Evolutionary conservation across 441 rosid species (phyloP), one percentile per base, ranked within the genome.

Genomic region (Melastoma candidum): DNA sequence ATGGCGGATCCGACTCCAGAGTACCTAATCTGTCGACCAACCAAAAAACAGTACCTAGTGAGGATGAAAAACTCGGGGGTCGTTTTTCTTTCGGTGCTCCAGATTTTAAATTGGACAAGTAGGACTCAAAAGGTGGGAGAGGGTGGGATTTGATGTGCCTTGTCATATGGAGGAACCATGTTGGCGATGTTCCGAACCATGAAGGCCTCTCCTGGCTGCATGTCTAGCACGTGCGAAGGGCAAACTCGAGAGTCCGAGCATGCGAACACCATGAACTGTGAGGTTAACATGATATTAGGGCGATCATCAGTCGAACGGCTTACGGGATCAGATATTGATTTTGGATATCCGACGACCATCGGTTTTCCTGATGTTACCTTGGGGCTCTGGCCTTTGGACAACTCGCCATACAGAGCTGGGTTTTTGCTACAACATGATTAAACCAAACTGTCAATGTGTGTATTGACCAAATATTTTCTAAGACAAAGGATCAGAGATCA

Each of bases 241-340:
- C 96, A 93, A 27, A 93, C 99, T 17, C 99, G 68, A 4, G 99
- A 93, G 72, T 93, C 97, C 3, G 96, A 81, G 86, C 99, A 93
- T 1, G 97, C 96, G 67, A 93, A 85, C 71, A 89, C 90, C 97
- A 93, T 93, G 60, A 60, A 93, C 99, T 90, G 90, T 74, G 63
- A 12, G 53, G 49, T 43, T 47, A 17, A 36, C 41, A 36, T 36
- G 41, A 36, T 36, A 36, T 17, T 17, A 17, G 22, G 22, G 22
- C 22, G 22, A 17, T 17, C 22, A 17, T 17, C 22, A 17, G 22
- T 17, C 22, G 22, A 17, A 17, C 22, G 22, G 22, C 22, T 0
- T 17, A 17, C 22, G 22, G 22, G 22, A 17, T 17, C 22, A 17
- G 22, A 17, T 17, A 17, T 17, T 17, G 22, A 17, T 17, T 17